These are phyloP conservation scores for Cucurbitaria berberidis DNA, from an alignment of 2,329 filamentous ascomycete species.

Conservation along the genomic window DNA sequence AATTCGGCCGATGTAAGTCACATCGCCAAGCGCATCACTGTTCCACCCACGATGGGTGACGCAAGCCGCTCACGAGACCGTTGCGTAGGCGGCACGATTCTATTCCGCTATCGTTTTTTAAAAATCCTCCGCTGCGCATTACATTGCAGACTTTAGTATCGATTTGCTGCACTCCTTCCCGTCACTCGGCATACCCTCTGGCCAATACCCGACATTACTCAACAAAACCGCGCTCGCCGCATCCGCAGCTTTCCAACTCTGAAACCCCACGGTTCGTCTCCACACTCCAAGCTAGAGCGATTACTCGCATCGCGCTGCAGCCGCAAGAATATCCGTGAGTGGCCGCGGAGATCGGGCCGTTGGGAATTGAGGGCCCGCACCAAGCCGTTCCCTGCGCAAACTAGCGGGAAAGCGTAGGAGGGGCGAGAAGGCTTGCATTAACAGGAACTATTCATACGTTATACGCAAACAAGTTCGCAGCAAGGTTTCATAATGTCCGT, in stretches of 20 bases:
- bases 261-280: constrained; percentile 22
- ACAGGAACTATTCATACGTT: constrained; percentile 27
- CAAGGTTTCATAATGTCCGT: constrained; percentile 44
- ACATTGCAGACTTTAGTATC: neutral
- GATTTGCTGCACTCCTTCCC: neutral
- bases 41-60: constrained; percentile 9
- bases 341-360: constrained; percentile 27
- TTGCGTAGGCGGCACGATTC: neutral
- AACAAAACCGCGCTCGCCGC: constrained; percentile 26
- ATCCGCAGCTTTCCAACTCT: constrained; percentile 14
- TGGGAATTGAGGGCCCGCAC: constrained; percentile 23
- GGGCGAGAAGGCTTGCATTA: constrained; percentile 29
- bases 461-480: constrained; percentile 28
- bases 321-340: constrained; percentile 27
- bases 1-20: constrained; percentile 2
- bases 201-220: neutral
- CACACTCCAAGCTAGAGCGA: constrained; percentile 25
- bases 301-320: constrained; percentile 29
- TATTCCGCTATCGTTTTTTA: neutral
- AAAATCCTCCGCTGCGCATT: neutral
- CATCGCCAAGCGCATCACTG: neutral
- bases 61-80: constrained; percentile 4
- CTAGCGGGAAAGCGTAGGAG: constrained; percentile 6
- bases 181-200: neutral
- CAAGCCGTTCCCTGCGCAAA: constrained; percentile 23